Percentiles rank a stretch among this genome's conserved stretches.
phyloP scores from a whole-genome alignment of 2,329 filamentous ascomycete genomes.

The Gaeumannomyces tritici region DNA sequence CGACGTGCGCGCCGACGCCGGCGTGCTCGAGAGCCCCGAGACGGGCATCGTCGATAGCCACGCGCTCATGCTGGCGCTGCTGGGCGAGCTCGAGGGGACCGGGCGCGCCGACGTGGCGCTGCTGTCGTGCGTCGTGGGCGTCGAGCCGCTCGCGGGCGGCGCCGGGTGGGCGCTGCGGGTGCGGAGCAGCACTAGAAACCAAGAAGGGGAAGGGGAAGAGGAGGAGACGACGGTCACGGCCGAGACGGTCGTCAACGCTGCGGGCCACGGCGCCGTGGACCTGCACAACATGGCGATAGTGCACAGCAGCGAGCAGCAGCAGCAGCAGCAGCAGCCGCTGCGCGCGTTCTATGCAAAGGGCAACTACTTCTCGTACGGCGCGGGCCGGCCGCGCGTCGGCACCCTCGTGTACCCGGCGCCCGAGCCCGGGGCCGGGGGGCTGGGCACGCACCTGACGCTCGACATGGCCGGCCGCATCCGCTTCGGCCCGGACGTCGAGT shows the following conservation, averaged over 20 bases:
- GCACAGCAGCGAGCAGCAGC: rapidly evolving
- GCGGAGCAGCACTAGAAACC: conserved; percentile 26
- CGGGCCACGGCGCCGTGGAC: conserved; percentile 66
- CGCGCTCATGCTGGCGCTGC: conserved; percentile 69
- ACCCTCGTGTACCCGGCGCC: conserved; percentile 86
- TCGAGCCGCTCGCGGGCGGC: conserved; percentile 43
- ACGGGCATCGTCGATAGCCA: conserved; percentile 92
- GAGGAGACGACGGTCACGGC: conserved; percentile 53
- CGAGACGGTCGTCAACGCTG: conserved; percentile 74
- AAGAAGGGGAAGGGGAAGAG: conserved; percentile 14
- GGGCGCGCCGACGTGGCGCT: conserved; percentile 64
- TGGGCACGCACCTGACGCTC: conserved; percentile 89
- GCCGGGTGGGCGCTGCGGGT: conserved; percentile 63
- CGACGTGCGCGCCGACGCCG: conserved; percentile 59
- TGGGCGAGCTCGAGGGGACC: conserved; percentile 64
- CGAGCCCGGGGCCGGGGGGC: conserved; percentile 66
- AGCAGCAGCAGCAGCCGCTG: conserved; percentile 31
- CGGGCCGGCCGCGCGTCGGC: conserved; percentile 50
- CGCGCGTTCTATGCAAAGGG: conserved; percentile 82
- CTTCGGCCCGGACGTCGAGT: conserved; percentile 93
- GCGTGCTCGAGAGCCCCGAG: conserved; percentile 71
- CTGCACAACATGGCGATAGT: conserved; percentile 78
- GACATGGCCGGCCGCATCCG: conserved; percentile 77
- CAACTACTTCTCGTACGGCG: conserved; percentile 81
- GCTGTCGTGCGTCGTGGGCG: conserved; percentile 50